Evolutionary conservation across 2,329 filamentous ascomycete species (phyloP), one percentile per base, ranked within the genome.

Genomic region (Dactylonectria estremocensis): DNA sequence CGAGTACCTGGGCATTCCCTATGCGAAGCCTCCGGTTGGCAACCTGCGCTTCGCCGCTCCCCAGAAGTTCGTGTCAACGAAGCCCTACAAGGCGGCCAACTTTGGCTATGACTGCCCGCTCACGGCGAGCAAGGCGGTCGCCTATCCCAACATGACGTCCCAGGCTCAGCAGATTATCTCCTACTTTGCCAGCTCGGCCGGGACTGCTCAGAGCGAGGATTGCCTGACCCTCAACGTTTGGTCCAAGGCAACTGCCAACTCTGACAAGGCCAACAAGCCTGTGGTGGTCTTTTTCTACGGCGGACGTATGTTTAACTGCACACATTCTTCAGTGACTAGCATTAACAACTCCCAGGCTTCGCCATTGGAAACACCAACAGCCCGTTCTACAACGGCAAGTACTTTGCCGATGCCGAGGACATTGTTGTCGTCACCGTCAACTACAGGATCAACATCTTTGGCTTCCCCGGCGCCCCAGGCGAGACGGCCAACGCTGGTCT

Each of bases 401-500:
- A 80, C 68, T 80, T 86, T 53, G 83, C 82, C 3, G 77, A 79
- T 3, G 74, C 81, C 0, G 76, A 86, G 57, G 83, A 86, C 45
- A 77, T 85, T 1, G 74, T 87, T 2, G 76, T 87, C 1, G 81
- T 87, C 2, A 83, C 83, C 0, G 76, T 86, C 62, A 87, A 86
- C 77, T 87, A 83, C 67, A 82, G 83, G 1, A 45, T 82, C 48
- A 81, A 80, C 63, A 78, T 84, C 65, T 83, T 84, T 48, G 82
- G 82, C 33, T 84, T 84, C 62, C 82, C 81, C 0, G 79, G 79
- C 3, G 76, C 74, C 1, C 73, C 78, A 1, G 73, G 67, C 0
- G 65, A 66, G 13, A 62, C 65, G 1, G 68, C 73, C 5, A 80
- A 80, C 35, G 54, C 77, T 0, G 77, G 78, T 1, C 63, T 80